Base-by-base conservation (phyloP, 495 filamentous ascomycete species). In the Aspergillus biplanus region DNA sequence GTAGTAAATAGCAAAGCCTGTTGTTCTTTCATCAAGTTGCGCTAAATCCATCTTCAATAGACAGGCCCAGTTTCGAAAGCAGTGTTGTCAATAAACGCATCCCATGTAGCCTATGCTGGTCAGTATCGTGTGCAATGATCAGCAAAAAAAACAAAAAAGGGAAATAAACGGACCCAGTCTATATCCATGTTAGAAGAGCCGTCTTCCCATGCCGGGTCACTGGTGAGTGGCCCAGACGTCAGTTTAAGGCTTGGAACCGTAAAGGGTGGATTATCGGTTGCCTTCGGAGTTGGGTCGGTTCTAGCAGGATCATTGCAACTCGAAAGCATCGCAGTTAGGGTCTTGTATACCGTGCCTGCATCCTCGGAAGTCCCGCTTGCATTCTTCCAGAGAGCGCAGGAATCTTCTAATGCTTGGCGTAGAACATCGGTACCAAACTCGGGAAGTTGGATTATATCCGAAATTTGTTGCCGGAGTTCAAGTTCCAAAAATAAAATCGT, bases 401-500 rank as follows among this genome's bases (percentile, higher is more conserved):
- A 55, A 15, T 1, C 48, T 13, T 62, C 52, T 7, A 62, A 37
- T 8, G 50, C 50, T 39, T 56, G 37, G 3, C 55, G 3, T 0
- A 62, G 39, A 16, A 18, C 7, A 5, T 9, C 21, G 8, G 27
- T 46, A 21, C 53, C 21, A 2, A 27, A 27, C 2, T 42, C 3
- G 52, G 32, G 21, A 21, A 39, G 21, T 1, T 16, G 27, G 27
- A 39, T 16, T 1, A 2, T 0, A 33, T 44, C 56, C 12, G 32
- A 42, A 0, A 16, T 18, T 13, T 21, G 33, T 39, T 42, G 52
- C 6, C 57, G 32, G 5, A 44, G 52, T 9, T 61, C 63, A 16
- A 65, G 21, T 18, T 65, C 63, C 5, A 65, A 58, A 7, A 61
- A 39, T 0, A 65, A 0, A 5, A 52, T 39, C 63, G 61, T 65